Conservation (phyloP, 306 rosid genomes). For the Castanea mollissima region DNA sequence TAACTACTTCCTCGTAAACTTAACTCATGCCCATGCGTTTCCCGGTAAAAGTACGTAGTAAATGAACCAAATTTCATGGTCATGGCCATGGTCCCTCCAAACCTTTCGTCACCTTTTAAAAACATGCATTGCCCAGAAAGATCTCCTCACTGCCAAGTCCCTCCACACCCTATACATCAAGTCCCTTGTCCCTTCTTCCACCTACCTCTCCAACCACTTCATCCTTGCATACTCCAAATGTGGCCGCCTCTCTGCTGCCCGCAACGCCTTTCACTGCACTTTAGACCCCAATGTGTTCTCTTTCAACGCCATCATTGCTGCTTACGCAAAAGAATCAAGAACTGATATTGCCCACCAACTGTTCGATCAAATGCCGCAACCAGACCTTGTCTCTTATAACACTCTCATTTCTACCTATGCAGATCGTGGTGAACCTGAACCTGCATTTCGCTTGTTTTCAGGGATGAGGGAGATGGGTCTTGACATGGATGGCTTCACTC, state of each 20-base stretch:
- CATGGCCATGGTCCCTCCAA: slow-evolving; percentile 29
- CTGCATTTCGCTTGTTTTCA: slow-evolving; percentile 41
- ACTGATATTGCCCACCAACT: slow-evolving; percentile 31
- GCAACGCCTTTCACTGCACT: slow-evolving; percentile 31
- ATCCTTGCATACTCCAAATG: slow-evolving; percentile 53
- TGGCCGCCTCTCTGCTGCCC: slow-evolving; percentile 35
- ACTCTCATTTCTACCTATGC: slow-evolving; percentile 66
- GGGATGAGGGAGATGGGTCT: slow-evolving; percentile 41
- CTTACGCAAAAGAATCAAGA: slow-evolving; percentile 27
- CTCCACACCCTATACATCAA: slow-evolving; percentile 47
- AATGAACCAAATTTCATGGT: slow-evolving; percentile 41
- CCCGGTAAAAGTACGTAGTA: not conserved
- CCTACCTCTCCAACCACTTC: slow-evolving; percentile 53
- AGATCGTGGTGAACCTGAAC: slow-evolving; percentile 38
- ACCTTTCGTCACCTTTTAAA: slow-evolving; percentile 51
- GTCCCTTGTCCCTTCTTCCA: slow-evolving; percentile 44
- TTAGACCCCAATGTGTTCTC: slow-evolving; percentile 45
- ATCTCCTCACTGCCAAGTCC: slow-evolving; percentile 41
- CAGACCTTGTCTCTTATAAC: slow-evolving; percentile 59
- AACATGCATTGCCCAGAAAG: slow-evolving; percentile 45
- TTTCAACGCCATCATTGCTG: slow-evolving; percentile 40
- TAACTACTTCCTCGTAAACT: too few species aligned
- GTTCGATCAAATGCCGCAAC: slow-evolving; percentile 42
- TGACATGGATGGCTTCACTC: slow-evolving; percentile 63
- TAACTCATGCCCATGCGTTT: too few species aligned